Evolutionary conservation across 805 yeast species (phyloP).

Genomic region (Kodamaea kakaduensis): DNA sequence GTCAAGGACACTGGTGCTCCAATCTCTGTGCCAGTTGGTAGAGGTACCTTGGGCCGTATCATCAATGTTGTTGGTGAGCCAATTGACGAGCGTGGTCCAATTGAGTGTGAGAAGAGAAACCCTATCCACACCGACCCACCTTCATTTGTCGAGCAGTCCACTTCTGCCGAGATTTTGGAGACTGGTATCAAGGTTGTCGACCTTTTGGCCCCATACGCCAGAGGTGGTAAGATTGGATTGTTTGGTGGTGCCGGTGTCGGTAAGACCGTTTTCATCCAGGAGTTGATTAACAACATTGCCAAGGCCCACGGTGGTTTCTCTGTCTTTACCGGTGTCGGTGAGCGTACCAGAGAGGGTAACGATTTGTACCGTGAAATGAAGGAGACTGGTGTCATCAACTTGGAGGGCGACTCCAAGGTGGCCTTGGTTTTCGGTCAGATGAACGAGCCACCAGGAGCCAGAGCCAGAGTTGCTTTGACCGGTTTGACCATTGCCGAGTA

Average conservation of each 20-base stretch:
- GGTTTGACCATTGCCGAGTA: constrained; percentile 99
- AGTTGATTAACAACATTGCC: constrained; percentile 98
- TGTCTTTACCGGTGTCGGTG: constrained; percentile 99
- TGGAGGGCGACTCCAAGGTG: constrained; percentile 99
- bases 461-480: constrained; percentile 99
- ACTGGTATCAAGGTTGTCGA: constrained; percentile 99
- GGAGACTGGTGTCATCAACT: constrained; percentile 99
- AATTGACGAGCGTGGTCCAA: constrained; percentile 99
- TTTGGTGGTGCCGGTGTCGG: constrained; percentile 99
- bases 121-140: constrained; percentile 99
- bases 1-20: constrained; percentile 97
- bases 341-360: constrained; percentile 99
- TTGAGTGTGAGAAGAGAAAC: constrained; percentile 85
- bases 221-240: constrained; percentile 99
- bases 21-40: constrained; percentile 98
- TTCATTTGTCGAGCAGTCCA: constrained; percentile 91
- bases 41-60: constrained; percentile 98
- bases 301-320: constrained; percentile 99
- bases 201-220: constrained; percentile 98
- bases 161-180: constrained; percentile 96
- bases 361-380: constrained; percentile 99
- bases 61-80: constrained; percentile 99
- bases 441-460: constrained; percentile 99
- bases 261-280: constrained; percentile 99
- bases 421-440: constrained; percentile 99